These are phyloP conservation scores for Colletotrichum lindemuthianum DNA, from an alignment of 2,329 filamentous ascomycete genomes.

Conservation along the genomic window DNA sequence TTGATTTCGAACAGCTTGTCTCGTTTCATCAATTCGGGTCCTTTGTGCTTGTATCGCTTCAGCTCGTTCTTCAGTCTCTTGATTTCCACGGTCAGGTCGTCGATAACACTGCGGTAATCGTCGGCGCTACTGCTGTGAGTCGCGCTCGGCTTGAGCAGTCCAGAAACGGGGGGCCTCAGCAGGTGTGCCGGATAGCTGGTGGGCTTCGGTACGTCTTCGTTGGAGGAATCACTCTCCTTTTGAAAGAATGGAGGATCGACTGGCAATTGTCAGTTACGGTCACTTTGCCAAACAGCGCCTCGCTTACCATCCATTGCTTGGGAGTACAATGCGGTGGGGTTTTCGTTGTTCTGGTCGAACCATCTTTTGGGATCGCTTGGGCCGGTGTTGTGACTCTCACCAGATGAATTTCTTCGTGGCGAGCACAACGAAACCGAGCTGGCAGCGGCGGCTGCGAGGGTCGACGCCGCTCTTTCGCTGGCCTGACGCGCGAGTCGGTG, in stretches of 20 bases:
- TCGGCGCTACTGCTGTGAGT: constrained; percentile 72
- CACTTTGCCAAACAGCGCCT: too few relatives aligned
- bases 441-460: constrained; percentile 27
- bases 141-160: constrained; percentile 43
- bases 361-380: constrained; percentile 62
- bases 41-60: constrained; percentile 74
- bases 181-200: constrained; percentile 35
- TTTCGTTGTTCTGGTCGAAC: constrained; percentile 65
- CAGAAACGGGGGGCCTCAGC: constrained; percentile 39
- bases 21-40: constrained; percentile 72
- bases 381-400: constrained; percentile 59
- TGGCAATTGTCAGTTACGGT: constrained; percentile 32
- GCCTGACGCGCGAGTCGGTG: constrained; percentile 58
- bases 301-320: constrained; percentile 59
- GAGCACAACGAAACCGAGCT: constrained; percentile 36
- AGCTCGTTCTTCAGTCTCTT: constrained; percentile 79
- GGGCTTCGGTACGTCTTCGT: constrained; percentile 50
- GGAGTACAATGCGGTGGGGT: constrained; percentile 55
- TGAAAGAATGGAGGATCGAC: constrained; percentile 67
- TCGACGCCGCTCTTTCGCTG: constrained; percentile 39
- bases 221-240: constrained; percentile 62
- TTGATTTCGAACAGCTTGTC: constrained; percentile 88
- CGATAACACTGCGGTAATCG: constrained; percentile 84
- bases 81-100: constrained; percentile 87
- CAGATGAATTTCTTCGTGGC: constrained; percentile 55